These are phyloP conservation scores for Hordeum marinum DNA, from an alignment of 176 grass and related monocot species.

Conservation along the genomic window DNA sequence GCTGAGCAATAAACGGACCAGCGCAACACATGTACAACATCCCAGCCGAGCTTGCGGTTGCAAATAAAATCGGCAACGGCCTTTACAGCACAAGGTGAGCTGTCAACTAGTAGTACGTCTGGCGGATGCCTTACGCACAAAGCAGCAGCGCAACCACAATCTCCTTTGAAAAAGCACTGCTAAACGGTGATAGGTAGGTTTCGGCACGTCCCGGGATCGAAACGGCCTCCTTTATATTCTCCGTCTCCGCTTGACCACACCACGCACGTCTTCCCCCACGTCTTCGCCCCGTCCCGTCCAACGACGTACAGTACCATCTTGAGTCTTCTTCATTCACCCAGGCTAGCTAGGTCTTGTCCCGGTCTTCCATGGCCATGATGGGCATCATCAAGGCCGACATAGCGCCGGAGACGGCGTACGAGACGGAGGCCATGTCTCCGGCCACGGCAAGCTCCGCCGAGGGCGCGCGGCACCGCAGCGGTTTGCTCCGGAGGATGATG, in stretches of 20 bases:
- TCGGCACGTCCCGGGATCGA: background rate
- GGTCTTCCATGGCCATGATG: background rate
- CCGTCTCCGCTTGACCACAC: background rate
- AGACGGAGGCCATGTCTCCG: background rate
- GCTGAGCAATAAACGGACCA: background rate
- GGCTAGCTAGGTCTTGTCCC: background rate
- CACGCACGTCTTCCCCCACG: background rate
- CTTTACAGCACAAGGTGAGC: background rate
- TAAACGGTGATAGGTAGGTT: background rate
- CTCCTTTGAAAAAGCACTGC: background rate
- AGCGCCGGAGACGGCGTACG: background rate
- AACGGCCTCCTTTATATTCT: constrained; percentile 21
- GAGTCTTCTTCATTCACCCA: background rate
- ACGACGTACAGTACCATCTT: background rate
- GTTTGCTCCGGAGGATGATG: constrained; percentile 23
- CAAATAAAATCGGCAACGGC: background rate
- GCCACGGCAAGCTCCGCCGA: background rate
- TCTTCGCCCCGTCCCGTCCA: background rate
- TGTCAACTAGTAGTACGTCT: background rate
- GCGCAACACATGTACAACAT: background rate
- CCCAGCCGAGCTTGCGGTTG: background rate
- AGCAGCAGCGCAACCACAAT: background rate
- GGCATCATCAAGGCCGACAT: background rate
- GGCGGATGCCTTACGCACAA: background rate
- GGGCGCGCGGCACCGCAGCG: background rate